A percentile compares a stretch with the other conserved stretches of the same genome.
Conservation (phyloP, 2,329 filamentous ascomycete genomes). For the Penicillium sp. region DNA sequence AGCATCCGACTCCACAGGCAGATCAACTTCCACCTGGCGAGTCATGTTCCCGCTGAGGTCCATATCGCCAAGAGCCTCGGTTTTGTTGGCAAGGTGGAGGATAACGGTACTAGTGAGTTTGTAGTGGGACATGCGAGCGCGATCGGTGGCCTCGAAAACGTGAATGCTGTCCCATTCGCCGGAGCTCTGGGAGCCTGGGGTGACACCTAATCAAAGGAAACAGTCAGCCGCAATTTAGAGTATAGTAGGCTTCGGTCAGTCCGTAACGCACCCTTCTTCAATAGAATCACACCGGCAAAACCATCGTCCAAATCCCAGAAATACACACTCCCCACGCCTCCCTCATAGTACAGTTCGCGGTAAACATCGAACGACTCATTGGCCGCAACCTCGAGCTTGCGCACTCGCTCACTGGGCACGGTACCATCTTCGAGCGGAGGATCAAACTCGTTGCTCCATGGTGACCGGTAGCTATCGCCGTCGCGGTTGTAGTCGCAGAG, state of each 20-base stretch:
- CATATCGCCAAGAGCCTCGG: constrained; percentile 65
- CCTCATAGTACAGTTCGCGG: constrained; percentile 84
- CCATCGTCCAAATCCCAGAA: constrained; percentile 98
- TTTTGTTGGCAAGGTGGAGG: constrained; percentile 66
- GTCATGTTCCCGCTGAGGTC: constrained; percentile 97
- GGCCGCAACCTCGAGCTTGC: constrained; percentile 85
- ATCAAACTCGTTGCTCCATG: constrained; percentile 99
- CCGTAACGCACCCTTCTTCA: constrained; percentile 73
- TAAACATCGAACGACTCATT: constrained; percentile 98
- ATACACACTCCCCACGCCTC: constrained; percentile 90
- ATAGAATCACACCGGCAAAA: constrained; percentile 85
- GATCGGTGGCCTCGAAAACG: constrained; percentile 92
- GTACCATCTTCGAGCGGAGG: constrained; percentile 80
- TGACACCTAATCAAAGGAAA: constrained; percentile 46
- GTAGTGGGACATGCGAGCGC: constrained; percentile 85
- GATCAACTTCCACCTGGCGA: constrained; percentile 83
- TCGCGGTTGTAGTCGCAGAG: constrained; percentile 99
- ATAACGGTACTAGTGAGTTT: constrained; percentile 97
- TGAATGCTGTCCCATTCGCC: constrained; percentile 98
- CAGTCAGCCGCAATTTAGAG: constrained; percentile 5
- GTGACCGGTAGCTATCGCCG: constrained; percentile 91
- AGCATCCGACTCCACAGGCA: constrained; percentile 79
- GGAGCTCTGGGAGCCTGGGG: constrained; percentile 57
- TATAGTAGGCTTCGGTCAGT: neutral
- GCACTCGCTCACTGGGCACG: constrained; percentile 77